Conservation (phyloP, 2,329 filamentous ascomycete species). For the Stemphylium vesicarium region DNA sequence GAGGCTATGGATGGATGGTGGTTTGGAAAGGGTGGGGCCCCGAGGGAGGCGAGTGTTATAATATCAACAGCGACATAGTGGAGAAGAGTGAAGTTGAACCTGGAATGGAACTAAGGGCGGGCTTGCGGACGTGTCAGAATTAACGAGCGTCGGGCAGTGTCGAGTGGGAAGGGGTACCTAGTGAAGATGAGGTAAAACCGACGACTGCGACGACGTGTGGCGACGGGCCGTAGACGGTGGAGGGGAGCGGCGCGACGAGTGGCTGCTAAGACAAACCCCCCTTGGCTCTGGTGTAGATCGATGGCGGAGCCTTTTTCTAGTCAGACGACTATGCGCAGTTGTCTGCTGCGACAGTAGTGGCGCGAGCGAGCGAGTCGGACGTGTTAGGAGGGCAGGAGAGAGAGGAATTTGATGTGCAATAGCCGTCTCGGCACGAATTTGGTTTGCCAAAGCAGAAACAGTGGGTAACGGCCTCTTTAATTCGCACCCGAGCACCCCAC, state of each 20-base stretch:
- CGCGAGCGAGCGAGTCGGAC: conserved; percentile 16
- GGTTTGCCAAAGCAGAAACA: conserved; percentile 10
- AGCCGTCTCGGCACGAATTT: conserved; percentile 19
- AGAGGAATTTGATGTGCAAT: conserved; percentile 31
- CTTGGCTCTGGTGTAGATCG: conserved; percentile 19
- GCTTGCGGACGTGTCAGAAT: conserved; percentile 30
- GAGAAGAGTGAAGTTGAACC: conserved; percentile 36
- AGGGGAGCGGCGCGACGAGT: conserved; percentile 21
- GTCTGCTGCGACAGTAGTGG: conserved; percentile 24
- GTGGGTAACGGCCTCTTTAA: conserved; percentile 14
- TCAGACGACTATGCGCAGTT: conserved; percentile 19
- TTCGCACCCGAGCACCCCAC: conserved; percentile 21
- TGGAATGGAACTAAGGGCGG: conserved; percentile 32
- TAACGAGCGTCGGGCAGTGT: conserved; percentile 25
- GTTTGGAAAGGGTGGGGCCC: conserved; percentile 34
- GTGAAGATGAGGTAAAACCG: conserved; percentile 40
- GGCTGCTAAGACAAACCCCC: conserved; percentile 1
- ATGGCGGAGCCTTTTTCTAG: conserved; percentile 2
- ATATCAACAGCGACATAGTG: conserved; percentile 47
- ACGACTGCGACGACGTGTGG: conserved; percentile 42
- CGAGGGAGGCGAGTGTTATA: conserved; percentile 47
- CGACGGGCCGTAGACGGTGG: conserved; percentile 35
- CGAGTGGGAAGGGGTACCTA: conserved; percentile 39
- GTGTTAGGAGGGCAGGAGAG: conserved; percentile 19
- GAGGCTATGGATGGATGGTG: conserved; percentile 14